Evolutionary conservation across 306 rosid genomes (phyloP), one percentile per base, ranked within the genome.

Genomic region (Trichosanthes truncata): DNA sequence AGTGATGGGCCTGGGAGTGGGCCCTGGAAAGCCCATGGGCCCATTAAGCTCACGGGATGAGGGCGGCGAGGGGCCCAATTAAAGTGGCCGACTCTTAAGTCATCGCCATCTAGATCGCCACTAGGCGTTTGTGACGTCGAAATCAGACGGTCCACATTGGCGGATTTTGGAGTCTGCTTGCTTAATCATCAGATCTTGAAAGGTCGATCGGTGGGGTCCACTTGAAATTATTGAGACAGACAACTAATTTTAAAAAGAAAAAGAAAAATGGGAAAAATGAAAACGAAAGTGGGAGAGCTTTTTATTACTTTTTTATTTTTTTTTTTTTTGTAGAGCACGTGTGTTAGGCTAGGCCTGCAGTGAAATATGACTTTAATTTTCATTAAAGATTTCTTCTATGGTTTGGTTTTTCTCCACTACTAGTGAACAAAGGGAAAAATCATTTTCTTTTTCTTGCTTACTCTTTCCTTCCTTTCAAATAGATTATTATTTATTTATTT

Each of bases 101-200:
- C 38, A 57, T 57, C 36, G 18, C 23, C 55, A 59, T 77, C 69
- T 14, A 21, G 20, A 35, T 40, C 53, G 72, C 72, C 80, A 59
- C 71, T 57, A 12, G 53, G n/a, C 69, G 6, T 1, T 41, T 7
- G 52, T 36, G 52, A 36, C 25, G 80, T 77, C 43, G 55, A 38
- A 77, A 77, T 77, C 80, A 4, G 17, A 77, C 80, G 72, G 80
- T 77, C 71, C 56, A 77, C 25, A 57, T 36, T 59, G 69, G 71
- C 21, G 80, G 71, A 17, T 52, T 59, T 57, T 17, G 21, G 69
- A 40, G 31, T 57, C 80, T 26, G 59, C 20, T 15, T 45, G 60
- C 78, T 43, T 73, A 73, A 48, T 73, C 78, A 73, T 48, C 78
- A 48, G 41, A 74, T 74, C 78, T 48, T 74, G 61, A 74, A 74